Percentiles rank a stretch among this genome's conserved stretches.
Evolutionary conservation across 179 eudicot species (phyloP).

Genomic region (Gypsophila paniculata): DNA sequence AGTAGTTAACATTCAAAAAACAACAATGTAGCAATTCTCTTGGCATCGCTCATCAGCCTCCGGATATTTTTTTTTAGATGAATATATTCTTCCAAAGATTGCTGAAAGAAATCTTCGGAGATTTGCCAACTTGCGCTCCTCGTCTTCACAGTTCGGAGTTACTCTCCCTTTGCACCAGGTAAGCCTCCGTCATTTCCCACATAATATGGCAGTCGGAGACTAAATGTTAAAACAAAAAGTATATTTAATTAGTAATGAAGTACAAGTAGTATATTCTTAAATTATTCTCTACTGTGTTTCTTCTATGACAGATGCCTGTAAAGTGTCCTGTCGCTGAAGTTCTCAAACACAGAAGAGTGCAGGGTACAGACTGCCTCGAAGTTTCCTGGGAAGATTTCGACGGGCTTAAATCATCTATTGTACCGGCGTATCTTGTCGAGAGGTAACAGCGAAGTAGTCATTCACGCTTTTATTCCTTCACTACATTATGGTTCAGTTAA

Average conservation of each 20-base stretch:
- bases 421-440: constrained; percentile 75
- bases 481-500: neutral
- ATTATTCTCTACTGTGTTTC: no score
- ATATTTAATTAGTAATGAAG: no score
- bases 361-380: constrained; percentile 70
- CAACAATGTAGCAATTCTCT: neutral
- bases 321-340: constrained; percentile 74
- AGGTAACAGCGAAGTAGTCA: constrained; percentile 39
- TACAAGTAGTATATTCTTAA: no score
- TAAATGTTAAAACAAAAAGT: no score
- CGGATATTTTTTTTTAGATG: constrained; percentile 44
- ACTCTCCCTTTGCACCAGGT: constrained; percentile 62
- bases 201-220: no score
- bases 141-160: constrained; percentile 58
- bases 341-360: constrained; percentile 57
- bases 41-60: constrained; percentile 14
- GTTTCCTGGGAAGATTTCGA: constrained; percentile 76
- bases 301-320: constrained; percentile 57
- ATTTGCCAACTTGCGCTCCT: constrained; percentile 64
- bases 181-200: no score
- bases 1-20: neutral
- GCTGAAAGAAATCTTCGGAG: constrained; percentile 85
- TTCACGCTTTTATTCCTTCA: neutral
- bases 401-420: constrained; percentile 58
- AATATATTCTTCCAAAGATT: constrained; percentile 79